phyloP scores from a whole-genome alignment of 2,329 filamentous ascomycete species.

The Penicillium polonicum region DNA sequence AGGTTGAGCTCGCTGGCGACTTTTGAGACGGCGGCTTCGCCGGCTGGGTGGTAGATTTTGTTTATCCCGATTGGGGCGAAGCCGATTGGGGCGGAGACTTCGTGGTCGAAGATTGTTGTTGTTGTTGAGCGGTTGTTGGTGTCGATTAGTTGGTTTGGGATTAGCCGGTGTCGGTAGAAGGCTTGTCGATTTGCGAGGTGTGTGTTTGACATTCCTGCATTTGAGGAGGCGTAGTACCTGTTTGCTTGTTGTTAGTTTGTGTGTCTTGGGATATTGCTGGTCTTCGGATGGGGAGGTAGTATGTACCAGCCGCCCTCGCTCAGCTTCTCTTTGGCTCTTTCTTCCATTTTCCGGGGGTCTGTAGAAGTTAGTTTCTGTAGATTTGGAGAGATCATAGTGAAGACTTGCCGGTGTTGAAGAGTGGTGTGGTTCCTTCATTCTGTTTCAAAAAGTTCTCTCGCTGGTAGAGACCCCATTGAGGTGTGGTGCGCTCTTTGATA shows the following conservation, averaged over 20 bases:
- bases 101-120: constrained; percentile 60
- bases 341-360: constrained; percentile 59
- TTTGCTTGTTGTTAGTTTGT: not conserved
- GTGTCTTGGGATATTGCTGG: not conserved
- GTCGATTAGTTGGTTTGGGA: constrained; percentile 62
- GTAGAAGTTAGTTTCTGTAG: not conserved
- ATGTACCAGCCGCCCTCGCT: constrained; percentile 56
- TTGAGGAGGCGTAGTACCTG: constrained; percentile 39
- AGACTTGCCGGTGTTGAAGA: constrained; percentile 53
- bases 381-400: not conserved
- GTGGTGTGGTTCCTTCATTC: constrained; percentile 51
- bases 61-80: constrained; percentile 66
- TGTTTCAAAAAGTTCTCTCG: constrained; percentile 55
- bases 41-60: constrained; percentile 60
- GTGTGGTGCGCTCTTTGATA: constrained; percentile 50
- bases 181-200: constrained; percentile 61
- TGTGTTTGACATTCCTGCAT: constrained; percentile 54
- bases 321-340: constrained; percentile 56
- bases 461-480: constrained; percentile 57
- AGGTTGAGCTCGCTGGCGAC: constrained; percentile 60
- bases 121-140: constrained; percentile 59
- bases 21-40: constrained; percentile 60
- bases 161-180: constrained; percentile 63
- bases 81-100: constrained; percentile 60
- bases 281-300: not conserved